A percentile compares a stretch with the other conserved stretches of the same genome.
Evolutionary conservation across 139 green algal species (phyloP).

Genomic region (Mesotaenium endlicherianum): DNA sequence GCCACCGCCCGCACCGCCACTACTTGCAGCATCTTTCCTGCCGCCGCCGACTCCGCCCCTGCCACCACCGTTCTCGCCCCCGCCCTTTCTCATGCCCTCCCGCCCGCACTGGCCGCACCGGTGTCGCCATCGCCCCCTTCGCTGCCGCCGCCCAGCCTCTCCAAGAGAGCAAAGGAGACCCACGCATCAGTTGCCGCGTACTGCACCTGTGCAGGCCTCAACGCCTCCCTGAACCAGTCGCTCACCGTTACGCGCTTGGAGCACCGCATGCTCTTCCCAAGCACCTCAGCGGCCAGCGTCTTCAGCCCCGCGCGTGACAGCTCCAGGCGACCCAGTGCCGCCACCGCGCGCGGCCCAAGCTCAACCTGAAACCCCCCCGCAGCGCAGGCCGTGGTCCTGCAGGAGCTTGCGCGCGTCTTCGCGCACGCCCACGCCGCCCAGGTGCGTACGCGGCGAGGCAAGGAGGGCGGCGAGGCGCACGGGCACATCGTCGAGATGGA

Average conservation of each 20-base stretch:
- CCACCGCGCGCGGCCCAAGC: too few species aligned
- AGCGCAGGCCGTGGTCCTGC: constrained; percentile 12
- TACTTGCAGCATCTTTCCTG: too few species aligned
- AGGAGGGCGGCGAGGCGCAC: not conserved
- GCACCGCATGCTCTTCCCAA: not conserved
- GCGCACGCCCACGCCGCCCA: not conserved
- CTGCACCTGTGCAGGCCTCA: not conserved
- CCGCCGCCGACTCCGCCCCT: too few species aligned
- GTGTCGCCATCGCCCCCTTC: too few species aligned
- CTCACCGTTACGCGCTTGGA: constrained; percentile 1
- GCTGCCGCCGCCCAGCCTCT: too few species aligned
- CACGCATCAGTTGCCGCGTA: constrained; percentile 29
- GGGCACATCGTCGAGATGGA: not conserved
- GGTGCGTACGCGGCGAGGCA: not conserved
- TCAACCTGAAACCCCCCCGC: too few species aligned
- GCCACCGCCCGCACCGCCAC: too few species aligned
- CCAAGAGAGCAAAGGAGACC: constrained; percentile 18
- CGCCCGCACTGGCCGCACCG: too few species aligned
- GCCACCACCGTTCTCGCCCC: too few species aligned
- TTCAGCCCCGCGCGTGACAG: constrained; percentile 10
- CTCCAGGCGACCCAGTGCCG: too few species aligned
- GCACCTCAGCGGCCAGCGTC: constrained; percentile 1
- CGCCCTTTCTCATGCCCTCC: too few species aligned
- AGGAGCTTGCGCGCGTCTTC: constrained; percentile 4
- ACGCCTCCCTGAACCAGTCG: not conserved